Percentiles rank a stretch among this genome's conserved stretches.
Conservation (phyloP, 352 stramenopile genomes). For the Globisporangium lucens region DNA sequence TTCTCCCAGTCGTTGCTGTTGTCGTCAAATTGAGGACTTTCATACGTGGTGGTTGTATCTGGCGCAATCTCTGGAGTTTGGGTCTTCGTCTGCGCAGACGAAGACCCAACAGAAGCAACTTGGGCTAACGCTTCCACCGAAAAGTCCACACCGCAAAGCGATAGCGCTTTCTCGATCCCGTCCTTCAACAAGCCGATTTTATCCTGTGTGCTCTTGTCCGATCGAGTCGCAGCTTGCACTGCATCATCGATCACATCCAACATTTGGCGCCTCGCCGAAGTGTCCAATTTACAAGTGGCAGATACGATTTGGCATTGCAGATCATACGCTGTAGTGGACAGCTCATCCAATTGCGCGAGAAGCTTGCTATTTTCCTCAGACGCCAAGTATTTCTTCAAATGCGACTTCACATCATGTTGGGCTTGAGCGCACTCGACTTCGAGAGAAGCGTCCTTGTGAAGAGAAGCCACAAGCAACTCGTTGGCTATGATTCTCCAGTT, state of each 20-base stretch:
- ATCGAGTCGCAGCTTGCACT: conserved; percentile 2
- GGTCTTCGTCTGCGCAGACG: not conserved
- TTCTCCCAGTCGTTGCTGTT: conserved; percentile 12
- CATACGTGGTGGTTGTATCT: not conserved
- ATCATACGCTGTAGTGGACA: conserved; percentile 29
- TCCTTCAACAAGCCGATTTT: conserved; percentile 3
- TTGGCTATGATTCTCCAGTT: conserved; percentile 32
- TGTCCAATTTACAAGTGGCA: conserved; percentile 16
- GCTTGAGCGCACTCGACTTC: conserved; percentile 21
- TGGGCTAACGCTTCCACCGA: not conserved
- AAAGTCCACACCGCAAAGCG: conserved; percentile 1
- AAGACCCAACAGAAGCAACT: conserved; percentile 1
- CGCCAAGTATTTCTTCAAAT: conserved; percentile 27
- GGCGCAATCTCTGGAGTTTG: not conserved
- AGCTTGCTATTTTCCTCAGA: conserved; percentile 22
- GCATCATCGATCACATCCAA: conserved; percentile 26
- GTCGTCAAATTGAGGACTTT: conserved; percentile 3
- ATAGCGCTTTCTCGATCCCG: conserved; percentile 12
- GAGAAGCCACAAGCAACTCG: conserved; percentile 29
- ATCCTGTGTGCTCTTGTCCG: conserved; percentile 4
- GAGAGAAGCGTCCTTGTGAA: conserved; percentile 23
- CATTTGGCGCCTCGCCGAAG: conserved; percentile 24
- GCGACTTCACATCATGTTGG: conserved; percentile 20
- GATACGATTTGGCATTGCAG: conserved; percentile 37
- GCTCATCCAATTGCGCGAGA: conserved; percentile 20